These are phyloP conservation scores for Cordyceps fumosorosea DNA, from an alignment of 2,329 filamentous ascomycete genomes.

Conservation along the genomic window DNA sequence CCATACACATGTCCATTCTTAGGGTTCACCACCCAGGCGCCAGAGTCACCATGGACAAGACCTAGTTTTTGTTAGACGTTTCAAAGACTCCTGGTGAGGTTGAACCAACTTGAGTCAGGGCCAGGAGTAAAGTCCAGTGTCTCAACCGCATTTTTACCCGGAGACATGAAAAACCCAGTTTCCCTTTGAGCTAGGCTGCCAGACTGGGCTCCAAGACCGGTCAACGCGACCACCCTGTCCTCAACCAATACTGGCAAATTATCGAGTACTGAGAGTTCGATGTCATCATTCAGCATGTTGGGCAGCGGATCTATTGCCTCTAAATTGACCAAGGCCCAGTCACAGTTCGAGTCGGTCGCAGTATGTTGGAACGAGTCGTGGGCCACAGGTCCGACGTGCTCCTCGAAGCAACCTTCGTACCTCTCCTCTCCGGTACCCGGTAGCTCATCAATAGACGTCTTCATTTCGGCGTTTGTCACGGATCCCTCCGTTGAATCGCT, in stretches of 20 bases:
- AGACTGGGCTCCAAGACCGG: neutral
- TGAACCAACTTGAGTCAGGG: neutral
- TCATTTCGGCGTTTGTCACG: no score
- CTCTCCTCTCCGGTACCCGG: neutral
- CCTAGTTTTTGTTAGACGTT: neutral
- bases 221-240: neutral
- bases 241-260: no score
- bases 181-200: neutral
- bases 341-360: neutral
- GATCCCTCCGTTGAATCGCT: neutral
- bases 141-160: neutral
- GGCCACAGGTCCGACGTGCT: neutral
- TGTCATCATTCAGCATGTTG: neutral
- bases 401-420: neutral
- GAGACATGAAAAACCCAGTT: neutral
- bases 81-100: neutral
- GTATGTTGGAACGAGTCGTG: neutral
- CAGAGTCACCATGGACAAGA: neutral
- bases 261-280: neutral
- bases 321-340: neutral
- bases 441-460: no score
- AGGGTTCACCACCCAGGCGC: neutral
- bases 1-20: neutral
- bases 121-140: neutral
- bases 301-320: neutral